phyloP scores from a whole-genome alignment of 805 yeast genomes.

The Phaffomyces opuntiae region DNA sequence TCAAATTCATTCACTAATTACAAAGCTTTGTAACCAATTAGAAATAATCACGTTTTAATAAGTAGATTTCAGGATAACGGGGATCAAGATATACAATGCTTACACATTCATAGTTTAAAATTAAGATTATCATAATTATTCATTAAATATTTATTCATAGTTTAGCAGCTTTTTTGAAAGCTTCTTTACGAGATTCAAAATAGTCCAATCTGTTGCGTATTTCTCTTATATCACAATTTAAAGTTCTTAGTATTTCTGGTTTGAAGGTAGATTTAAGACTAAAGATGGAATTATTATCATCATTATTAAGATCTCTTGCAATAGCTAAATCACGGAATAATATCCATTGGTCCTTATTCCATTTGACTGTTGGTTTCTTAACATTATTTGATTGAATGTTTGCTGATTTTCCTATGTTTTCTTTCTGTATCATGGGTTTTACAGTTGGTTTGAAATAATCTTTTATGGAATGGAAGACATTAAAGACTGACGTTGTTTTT shows the following conservation, averaged over 20 bases:
- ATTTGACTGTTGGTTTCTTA: slow-evolving; percentile 2
- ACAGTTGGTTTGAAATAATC: no score
- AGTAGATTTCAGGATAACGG: no score
- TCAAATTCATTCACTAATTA: no score
- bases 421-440: not conserved
- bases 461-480: no score
- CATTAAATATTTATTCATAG: no score
- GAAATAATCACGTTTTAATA: no score
- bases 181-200: not conserved
- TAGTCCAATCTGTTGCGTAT: slow-evolving; percentile 5
- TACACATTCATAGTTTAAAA: no score
- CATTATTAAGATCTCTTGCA: not conserved
- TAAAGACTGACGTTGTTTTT: no score
- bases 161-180: no score
- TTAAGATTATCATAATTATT: no score
- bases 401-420: not conserved
- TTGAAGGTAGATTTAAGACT: slow-evolving; percentile 13
- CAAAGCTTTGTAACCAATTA: no score
- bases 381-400: not conserved
- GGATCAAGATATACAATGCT: no score
- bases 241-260: slow-evolving; percentile 4
- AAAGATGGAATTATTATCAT: not conserved
- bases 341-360: slow-evolving; percentile 17
- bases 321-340: slow-evolving; percentile 10
- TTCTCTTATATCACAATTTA: slow-evolving; percentile 18